Conservation (phyloP, 306 rosid species). For the Inga oerstediana region DNA sequence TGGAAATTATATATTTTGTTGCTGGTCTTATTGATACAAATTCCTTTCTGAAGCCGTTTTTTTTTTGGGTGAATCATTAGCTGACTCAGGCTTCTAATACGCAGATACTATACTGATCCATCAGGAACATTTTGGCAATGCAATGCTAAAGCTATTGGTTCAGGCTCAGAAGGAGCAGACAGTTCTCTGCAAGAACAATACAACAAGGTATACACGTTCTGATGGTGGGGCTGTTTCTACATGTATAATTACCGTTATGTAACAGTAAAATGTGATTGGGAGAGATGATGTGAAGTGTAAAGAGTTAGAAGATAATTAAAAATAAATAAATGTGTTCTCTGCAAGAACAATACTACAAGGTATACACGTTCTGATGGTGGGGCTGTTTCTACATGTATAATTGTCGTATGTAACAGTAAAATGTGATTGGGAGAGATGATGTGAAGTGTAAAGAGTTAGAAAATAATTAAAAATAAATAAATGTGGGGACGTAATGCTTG, state of each 20-base stretch:
- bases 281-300: background rate
- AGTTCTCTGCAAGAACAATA: conserved; percentile 97
- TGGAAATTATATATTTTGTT: conserved; percentile 9
- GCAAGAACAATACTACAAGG: conserved; percentile 98
- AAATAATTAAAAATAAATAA: background rate
- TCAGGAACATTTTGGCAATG: conserved; percentile 99
- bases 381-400: conserved; percentile 2
- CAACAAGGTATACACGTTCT: conserved; percentile 70
- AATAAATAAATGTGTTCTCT: conserved; percentile 51
- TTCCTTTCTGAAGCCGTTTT: background rate
- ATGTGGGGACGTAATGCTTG: background rate
- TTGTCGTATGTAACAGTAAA: conserved; percentile 11
- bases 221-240: background rate
- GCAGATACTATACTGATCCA: conserved; percentile 94
- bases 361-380: conserved; percentile 21
- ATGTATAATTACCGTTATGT: background rate
- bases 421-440: conserved; percentile 1
- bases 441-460: background rate
- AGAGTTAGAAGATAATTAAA: background rate
- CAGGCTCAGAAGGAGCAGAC: conserved; percentile 99
- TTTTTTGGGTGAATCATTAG: background rate
- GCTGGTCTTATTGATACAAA: background rate
- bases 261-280: conserved; percentile 14
- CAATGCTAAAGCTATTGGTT: conserved; percentile 97
- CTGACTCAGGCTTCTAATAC: conserved; percentile 32